Base-by-base conservation (phyloP, 1,284 basidiomycete species). In the Xanthoconium separans region DNA sequence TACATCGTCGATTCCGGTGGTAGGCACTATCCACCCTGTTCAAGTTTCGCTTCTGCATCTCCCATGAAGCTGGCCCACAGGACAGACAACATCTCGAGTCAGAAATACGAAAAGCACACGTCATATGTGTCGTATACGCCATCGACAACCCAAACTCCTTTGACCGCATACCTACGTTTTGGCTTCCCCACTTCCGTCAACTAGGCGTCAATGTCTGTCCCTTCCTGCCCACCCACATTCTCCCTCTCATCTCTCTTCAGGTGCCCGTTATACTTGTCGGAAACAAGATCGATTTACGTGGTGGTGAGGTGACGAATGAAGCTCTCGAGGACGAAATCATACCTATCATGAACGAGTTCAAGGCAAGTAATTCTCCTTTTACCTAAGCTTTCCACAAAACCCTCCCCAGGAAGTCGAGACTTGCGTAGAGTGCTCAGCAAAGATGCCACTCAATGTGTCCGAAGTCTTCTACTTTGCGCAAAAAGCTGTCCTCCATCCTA, bases 391-490 rank as follows among this genome's bases (percentile, higher is more conserved):
- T 33, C 20, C 31, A 41, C 56, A 56, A 47, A 58, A 61, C 31
- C 48, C 42, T 37, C 36, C 40, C 15, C 60, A 95, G 93, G 93
- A 96, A 82, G 94, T 98, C 49, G 95, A 99, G 73, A 98, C 96
- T 27, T 98, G 95, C 65, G 92, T 99, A 33, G 96, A 98, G 75
- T 97, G 95, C 70, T 96, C 93, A 11, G 95, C 95, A 0, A 87
- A 90, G 64, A 77, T 90, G 47, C 88, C 91, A 22, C 72, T 95
- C 57, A 99, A 99, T 73, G 90, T 99, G 47, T 95, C 94, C 31
- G 96, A 98, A 72, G 93, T 98, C n/a, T 97, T 99, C 76, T 98
- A 97, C 73, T 98, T 98, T 72, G 96, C 97, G 1, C 96, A 98
- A 73, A 98, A 98, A 70, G 97, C 97, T 6, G 97, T 99, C 27